Evolutionary conservation across 2,329 filamentous ascomycete species (phyloP).

Genomic region (Didymella sp.): DNA sequence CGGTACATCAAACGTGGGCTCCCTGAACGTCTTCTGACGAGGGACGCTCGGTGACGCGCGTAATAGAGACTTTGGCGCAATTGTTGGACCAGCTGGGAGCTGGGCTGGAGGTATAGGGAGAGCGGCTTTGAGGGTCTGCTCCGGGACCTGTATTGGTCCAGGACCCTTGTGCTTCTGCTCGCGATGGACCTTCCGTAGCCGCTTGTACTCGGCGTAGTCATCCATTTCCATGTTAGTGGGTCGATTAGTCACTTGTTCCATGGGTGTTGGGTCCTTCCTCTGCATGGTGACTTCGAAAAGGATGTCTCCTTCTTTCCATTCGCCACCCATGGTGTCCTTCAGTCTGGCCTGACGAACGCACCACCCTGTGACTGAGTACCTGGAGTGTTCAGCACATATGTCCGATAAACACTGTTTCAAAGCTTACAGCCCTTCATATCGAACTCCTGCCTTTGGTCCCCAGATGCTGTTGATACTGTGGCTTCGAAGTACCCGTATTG

Average conservation of each 20-base stretch:
- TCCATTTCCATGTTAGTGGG: conserved; percentile 56
- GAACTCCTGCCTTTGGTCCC: conserved; percentile 55
- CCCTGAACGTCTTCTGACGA: conserved; percentile 16
- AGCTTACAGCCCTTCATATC: conserved; percentile 59
- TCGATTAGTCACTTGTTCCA: conserved; percentile 48
- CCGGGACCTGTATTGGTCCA: neutral
- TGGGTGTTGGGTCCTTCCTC: conserved; percentile 44
- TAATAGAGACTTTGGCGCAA: neutral
- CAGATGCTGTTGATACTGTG: conserved; percentile 55
- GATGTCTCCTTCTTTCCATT: conserved; percentile 37
- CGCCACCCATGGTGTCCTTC: conserved; percentile 20
- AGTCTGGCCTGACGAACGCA: conserved; percentile 41
- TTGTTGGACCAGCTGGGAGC: neutral
- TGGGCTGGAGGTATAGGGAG: neutral
- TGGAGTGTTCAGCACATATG: conserved; percentile 9
- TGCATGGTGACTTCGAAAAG: conserved; percentile 51
- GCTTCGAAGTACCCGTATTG: conserved; percentile 54
- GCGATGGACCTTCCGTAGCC: conserved; percentile 40
- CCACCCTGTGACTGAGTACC: conserved; percentile 51
- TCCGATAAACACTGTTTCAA: fast-evolving
- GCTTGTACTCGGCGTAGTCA: conserved; percentile 58
- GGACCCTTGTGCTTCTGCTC: conserved; percentile 22
- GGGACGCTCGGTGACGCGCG: conserved; percentile 9
- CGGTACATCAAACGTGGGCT: conserved; percentile 18
- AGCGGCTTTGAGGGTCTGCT: neutral